These are phyloP conservation scores for Solanum acaule DNA, from an alignment of 257 asterid genomes.

Conservation along the genomic window DNA sequence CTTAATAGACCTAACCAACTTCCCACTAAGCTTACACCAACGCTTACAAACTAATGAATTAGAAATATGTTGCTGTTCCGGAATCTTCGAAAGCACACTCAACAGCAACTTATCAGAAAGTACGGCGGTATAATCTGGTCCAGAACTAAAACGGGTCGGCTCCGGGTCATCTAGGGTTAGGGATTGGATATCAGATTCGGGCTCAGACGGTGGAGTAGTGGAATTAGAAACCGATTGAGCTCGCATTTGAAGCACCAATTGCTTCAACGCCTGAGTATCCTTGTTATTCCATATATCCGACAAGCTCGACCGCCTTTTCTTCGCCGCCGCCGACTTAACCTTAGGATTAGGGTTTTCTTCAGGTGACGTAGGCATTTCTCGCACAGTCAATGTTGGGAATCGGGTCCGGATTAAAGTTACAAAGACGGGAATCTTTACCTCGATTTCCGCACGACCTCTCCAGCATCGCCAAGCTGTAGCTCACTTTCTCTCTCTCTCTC, in stretches of 20 bases:
- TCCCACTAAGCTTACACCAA: slow-evolving; percentile 71
- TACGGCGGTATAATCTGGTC: slow-evolving; percentile 32
- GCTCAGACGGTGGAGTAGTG: slow-evolving; percentile 55
- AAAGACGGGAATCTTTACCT: slow-evolving; percentile 6
- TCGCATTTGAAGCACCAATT: slow-evolving; percentile 54
- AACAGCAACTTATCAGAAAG: slow-evolving; percentile 57
- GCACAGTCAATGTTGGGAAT: background rate
- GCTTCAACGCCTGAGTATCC: slow-evolving; percentile 39
- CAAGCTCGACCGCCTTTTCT: slow-evolving; percentile 39
- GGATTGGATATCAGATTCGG: slow-evolving; percentile 59
- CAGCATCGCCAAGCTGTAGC: background rate
- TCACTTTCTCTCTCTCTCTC: too few relatives aligned
- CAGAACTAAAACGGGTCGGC: background rate
- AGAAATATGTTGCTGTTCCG: slow-evolving; percentile 26
- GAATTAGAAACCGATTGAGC: slow-evolving; percentile 51
- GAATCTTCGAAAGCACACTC: slow-evolving; percentile 38
- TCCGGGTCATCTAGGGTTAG: slow-evolving; percentile 8
- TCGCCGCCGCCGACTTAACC: slow-evolving; percentile 5
- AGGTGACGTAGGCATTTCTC: slow-evolving; percentile 37
- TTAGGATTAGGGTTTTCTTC: slow-evolving; percentile 22
- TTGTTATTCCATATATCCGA: slow-evolving; percentile 43
- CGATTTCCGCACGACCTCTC: slow-evolving; percentile 14
- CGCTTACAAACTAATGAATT: slow-evolving; percentile 77
- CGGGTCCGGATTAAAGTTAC: slow-evolving; percentile 38
- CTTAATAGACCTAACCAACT: slow-evolving; percentile 46